Conservation (phyloP, 148 eudicot genomes). For the Rhododendron griersonianum region DNA sequence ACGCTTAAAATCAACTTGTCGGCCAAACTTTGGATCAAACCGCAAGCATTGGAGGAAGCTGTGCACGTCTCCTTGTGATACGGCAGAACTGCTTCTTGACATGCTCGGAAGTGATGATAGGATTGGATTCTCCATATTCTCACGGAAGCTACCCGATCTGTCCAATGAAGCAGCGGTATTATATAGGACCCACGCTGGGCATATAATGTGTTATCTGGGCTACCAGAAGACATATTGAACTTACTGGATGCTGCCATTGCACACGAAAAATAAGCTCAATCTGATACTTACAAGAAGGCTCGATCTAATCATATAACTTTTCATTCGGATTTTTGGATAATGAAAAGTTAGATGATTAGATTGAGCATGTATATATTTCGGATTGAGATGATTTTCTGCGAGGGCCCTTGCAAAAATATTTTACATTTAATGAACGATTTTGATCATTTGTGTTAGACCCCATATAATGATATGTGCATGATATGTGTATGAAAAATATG, state of each 20-base stretch:
- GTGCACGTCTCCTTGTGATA: conserved; percentile 46
- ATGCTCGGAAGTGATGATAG: conserved; percentile 56
- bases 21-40: conserved; percentile 46
- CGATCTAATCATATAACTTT: too few species aligned
- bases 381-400: too few species aligned
- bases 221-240: conserved; percentile 48
- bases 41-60: conserved; percentile 56
- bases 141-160: conserved; percentile 62
- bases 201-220: conserved; percentile 53
- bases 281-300: too few species aligned
- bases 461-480: too few species aligned
- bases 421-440: too few species aligned
- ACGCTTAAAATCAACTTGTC: conserved; percentile 44
- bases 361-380: too few species aligned
- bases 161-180: conserved; percentile 39
- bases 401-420: too few species aligned
- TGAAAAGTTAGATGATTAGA: too few species aligned
- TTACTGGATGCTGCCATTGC: conserved; percentile 63
- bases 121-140: conserved; percentile 52
- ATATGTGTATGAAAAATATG: too few species aligned
- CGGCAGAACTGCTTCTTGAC: conserved; percentile 53
- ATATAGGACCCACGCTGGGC: conserved; percentile 41
- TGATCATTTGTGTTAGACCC: too few species aligned
- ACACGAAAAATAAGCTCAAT: too few species aligned
- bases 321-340: too few species aligned